phyloP scores from a whole-genome alignment of 2,329 filamentous ascomycete genomes.

The Curvularia sp. region DNA sequence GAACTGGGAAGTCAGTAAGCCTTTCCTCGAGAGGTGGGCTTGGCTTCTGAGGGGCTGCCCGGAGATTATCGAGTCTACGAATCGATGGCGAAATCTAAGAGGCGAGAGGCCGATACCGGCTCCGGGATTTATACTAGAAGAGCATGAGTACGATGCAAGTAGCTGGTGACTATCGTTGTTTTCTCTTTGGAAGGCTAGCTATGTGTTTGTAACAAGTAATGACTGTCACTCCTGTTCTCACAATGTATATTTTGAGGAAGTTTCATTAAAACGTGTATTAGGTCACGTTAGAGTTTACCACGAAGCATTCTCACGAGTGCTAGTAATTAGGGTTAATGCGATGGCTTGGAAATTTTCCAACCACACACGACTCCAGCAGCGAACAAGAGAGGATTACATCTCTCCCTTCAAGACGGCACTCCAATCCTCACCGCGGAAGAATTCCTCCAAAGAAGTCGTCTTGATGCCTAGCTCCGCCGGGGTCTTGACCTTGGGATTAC shows the following conservation, averaged over 20 bases:
- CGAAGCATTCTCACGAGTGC: neutral
- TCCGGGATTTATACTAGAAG: neutral
- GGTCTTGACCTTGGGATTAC: conserved; percentile 13
- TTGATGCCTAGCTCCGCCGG: conserved; percentile 13
- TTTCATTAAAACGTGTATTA: neutral
- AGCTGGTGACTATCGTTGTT: neutral
- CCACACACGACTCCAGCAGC: neutral
- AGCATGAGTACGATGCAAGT: neutral
- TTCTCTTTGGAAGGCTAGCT: neutral
- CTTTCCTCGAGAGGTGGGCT: conserved; percentile 58
- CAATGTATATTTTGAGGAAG: neutral
- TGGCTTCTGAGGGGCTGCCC: conserved; percentile 51
- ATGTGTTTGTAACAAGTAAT: neutral
- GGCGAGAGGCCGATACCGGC: conserved; percentile 19
- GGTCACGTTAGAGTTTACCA: neutral
- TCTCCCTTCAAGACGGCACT: conserved; percentile 10
- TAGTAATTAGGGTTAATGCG: neutral
- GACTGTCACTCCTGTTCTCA: neutral
- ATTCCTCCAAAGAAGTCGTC: conserved; percentile 13
- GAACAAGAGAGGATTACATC: neutral
- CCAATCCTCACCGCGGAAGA: conserved; percentile 9
- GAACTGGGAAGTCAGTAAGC: conserved; percentile 59
- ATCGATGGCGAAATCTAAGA: conserved; percentile 26
- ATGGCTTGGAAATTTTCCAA: neutral
- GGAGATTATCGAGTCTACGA: conserved; percentile 46